Percentiles rank a stretch among this genome's conserved stretches.
Evolutionary conservation across 2,329 filamentous ascomycete species (phyloP).

Genomic region (Fusarium neocosmosporiellum): DNA sequence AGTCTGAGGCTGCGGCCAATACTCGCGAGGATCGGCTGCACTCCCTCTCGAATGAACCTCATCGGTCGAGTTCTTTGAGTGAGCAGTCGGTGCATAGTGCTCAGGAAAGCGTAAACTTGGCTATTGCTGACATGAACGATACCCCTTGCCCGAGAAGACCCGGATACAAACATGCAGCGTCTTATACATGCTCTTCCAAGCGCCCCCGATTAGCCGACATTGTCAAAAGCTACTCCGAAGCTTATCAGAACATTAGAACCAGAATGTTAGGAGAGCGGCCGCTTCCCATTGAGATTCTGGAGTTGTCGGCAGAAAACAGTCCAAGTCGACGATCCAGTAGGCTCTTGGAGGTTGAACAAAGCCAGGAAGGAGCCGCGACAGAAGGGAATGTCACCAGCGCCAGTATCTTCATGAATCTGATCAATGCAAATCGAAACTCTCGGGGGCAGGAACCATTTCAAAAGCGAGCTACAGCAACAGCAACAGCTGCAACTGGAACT

Average conservation of each 20-base stretch:
- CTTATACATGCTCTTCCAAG: slow-evolving; percentile 34
- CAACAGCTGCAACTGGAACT: slow-evolving; percentile 8
- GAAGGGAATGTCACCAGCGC: slow-evolving; percentile 7
- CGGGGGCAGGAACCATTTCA: not conserved
- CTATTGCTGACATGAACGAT: slow-evolving; percentile 13
- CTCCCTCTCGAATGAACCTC: slow-evolving; percentile 16
- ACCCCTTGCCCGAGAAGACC: slow-evolving; percentile 16
- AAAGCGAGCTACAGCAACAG: slow-evolving; percentile 2
- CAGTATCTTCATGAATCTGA: not conserved
- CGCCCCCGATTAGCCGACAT: slow-evolving; percentile 43
- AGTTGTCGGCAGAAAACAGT: slow-evolving; percentile 11
- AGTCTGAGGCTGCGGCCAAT: slow-evolving; percentile 37
- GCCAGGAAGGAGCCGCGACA: not conserved
- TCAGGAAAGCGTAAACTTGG: slow-evolving; percentile 15
- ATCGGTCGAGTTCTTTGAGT: not conserved
- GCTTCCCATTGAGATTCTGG: not conserved
- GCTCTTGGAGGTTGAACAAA: not conserved
- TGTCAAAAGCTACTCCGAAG: slow-evolving; percentile 43
- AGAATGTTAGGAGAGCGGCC: not conserved
- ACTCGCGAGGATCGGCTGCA: slow-evolving; percentile 25
- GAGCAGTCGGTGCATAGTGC: slow-evolving; percentile 10
- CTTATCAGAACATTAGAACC: slow-evolving; percentile 12
- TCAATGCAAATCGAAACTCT: not conserved
- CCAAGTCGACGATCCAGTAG: slow-evolving; percentile 30
- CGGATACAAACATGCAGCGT: slow-evolving; percentile 40